Base-by-base conservation (phyloP, 2,329 filamentous ascomycete species). In the Colletotrichum coccodes region DNA sequence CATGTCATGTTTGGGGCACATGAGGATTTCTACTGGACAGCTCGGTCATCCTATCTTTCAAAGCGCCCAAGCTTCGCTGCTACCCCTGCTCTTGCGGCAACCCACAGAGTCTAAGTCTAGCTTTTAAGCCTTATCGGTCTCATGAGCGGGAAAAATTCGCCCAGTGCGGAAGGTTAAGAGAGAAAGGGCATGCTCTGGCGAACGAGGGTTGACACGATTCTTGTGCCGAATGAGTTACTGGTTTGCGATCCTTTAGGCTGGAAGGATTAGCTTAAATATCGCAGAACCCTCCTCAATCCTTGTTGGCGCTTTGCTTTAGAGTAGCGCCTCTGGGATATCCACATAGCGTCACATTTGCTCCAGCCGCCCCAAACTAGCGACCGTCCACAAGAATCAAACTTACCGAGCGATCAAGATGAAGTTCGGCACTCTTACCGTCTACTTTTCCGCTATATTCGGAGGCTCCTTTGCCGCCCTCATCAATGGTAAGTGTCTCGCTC, bases 1-100 rank as follows among this genome's bases (percentile, higher is more conserved):
- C 65, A 68, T 32, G 65, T 8, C 65, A 60, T 21, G 65, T 68
- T 68, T 65, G 65, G 56, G 61, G 34, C 21, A 26, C 16, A 12
- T n/a, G 26, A 18, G 47, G 49, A 6, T 18, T 50, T 28, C 32
- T 16, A 65, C 65, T 65, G 65, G 65, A 21, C 28, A 56, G 28
- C 40, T 56, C 61, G 61, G 54, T 65, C 65, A 60, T 68, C 65
- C 18, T 26, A 65, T 56, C 49, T 49, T 18, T 16, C 6, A 11
- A 23, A 6, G 11, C 49, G 65, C 42, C 65, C 56, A 60, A 68
- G 65, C 65, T 65, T 65, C 53, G 14, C 40, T 47, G 47, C 38
- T 53, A 63, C 40, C 64, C 65, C 23, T 59, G 40, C 49, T 59
- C 26, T 54, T 16, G 11, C 21, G 18, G 49, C 40, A 50, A 54